These are phyloP conservation scores for cucumber (Cucumis sativus) DNA, from an alignment of 306 rosid species.

Conservation along the genomic window DNA sequence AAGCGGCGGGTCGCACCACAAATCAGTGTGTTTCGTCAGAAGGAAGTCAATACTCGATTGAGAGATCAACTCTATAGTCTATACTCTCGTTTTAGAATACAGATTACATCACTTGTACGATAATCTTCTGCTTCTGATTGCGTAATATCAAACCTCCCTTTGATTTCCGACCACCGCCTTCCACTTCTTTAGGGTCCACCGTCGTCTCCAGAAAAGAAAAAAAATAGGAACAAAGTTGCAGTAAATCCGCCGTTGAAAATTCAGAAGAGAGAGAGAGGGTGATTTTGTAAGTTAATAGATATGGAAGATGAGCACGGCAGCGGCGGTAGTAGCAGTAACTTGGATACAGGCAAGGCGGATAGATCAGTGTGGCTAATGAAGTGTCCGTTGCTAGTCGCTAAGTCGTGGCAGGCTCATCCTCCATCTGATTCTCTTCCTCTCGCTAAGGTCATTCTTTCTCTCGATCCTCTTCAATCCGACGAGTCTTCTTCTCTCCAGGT, in stretches of 20 bases:
- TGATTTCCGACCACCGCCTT: not conserved
- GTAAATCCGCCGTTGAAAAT: not conserved
- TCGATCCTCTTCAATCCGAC: slow-evolving; percentile 80
- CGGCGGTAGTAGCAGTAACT: slow-evolving; percentile 31
- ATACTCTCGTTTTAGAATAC: not conserved
- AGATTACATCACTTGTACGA: not conserved
- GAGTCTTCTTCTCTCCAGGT: slow-evolving; percentile 75
- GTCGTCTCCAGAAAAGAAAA: not conserved
- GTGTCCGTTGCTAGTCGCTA: slow-evolving; percentile 76
- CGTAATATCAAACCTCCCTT: not conserved
- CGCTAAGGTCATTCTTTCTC: slow-evolving; percentile 85
- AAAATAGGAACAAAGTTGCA: not conserved
- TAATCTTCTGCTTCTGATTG: not conserved
- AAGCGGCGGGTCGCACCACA: not conserved
- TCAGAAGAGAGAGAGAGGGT: not conserved
- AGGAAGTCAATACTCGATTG: not conserved
- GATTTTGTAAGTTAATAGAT: not conserved
- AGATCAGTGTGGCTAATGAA: slow-evolving; percentile 97
- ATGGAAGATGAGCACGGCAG: slow-evolving; percentile 54
- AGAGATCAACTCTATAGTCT: not conserved
- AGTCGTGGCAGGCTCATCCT: slow-evolving; percentile 76
- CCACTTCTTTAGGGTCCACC: slow-evolving; percentile 3
- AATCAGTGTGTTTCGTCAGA: too few relatives aligned
- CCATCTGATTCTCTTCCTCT: slow-evolving; percentile 64
- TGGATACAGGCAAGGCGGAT: slow-evolving; percentile 73